These are phyloP conservation scores for Flaveria trinervia DNA, from an alignment of 129 eudicot species.

Conservation along the genomic window DNA sequence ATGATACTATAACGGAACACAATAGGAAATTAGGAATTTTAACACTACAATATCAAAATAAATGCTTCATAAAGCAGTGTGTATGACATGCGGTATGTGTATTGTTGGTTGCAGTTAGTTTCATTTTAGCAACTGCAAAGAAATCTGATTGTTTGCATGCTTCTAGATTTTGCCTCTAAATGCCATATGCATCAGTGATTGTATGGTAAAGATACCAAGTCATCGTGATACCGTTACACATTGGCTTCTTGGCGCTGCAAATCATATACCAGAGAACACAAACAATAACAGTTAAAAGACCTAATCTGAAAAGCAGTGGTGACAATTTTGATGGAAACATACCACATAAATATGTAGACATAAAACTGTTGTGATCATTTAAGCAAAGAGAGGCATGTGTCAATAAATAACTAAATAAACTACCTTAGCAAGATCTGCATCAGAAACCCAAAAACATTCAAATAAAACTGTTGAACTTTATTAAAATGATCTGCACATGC, in stretches of 20 bases:
- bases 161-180: too few relatives aligned
- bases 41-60: background rate
- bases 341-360: too few relatives aligned
- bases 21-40: background rate
- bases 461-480: too few relatives aligned
- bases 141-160: too few relatives aligned
- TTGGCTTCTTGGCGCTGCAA: constrained; percentile 46
- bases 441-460: too few relatives aligned
- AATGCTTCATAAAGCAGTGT: background rate
- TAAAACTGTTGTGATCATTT: too few relatives aligned
- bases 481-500: too few relatives aligned
- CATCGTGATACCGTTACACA: constrained; percentile 12
- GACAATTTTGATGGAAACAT: too few relatives aligned
- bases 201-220: background rate
- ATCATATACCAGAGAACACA: constrained; percentile 2
- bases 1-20: constrained; percentile 44
- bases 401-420: too few relatives aligned
- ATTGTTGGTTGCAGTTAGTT: background rate
- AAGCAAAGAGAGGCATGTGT: too few relatives aligned
- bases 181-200: background rate
- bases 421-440: too few relatives aligned
- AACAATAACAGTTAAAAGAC: background rate
- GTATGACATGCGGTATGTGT: background rate
- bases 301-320: background rate
- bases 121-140: too few relatives aligned